Evolutionary conservation across 2,329 filamentous ascomycete species (phyloP), one percentile per base, ranked within the genome.

Genomic region (Fusarium anguioides): DNA sequence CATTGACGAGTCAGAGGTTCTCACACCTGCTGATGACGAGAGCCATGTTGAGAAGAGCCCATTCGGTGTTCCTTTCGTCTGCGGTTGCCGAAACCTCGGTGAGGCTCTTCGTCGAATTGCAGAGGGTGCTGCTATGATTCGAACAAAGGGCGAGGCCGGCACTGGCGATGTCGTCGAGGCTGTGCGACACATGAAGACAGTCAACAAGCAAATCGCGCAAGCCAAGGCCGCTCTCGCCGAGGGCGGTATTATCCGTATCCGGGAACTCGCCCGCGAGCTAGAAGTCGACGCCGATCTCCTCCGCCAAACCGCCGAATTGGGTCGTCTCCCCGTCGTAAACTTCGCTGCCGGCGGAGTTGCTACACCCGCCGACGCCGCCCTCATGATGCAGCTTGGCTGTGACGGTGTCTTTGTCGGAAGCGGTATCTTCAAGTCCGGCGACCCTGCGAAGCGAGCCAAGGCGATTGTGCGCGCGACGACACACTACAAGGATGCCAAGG

Each of bases 271-370:
- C 8, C 90, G 94, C 72, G 90, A 96, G 77, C 86, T 97, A 46
- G 91, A 90, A 66, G 89, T 88, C 54, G 91, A 96, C 57, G 92
- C 89, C 59, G 87, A 88, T 10, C 84, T 99, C 64, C 86, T 99
- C 31, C 91, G 90, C 78, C 89, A 97, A 84, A 95, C 93, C 1
- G 95, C 94, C 2, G 89, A 94, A 83, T 85, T 96, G 68, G 94
- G 94, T 40, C 86, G 96, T 48, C 84, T 99, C 53, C 96, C 96
- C 4, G 95, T 98, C 1, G 96, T 99, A 68, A 98, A 98, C 85
- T 98, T 99, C 73, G 96, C 96, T 1, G 96, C 96, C 5, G 96
- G 96, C n/a, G 96, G 96, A 58, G 92, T 99, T n/a, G 96, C 96
- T n/a, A 99, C 96, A 2, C 96, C 96, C 0, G 96, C 96, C 0